These are phyloP conservation scores for Infundibulicybe gibba DNA, from an alignment of 768 basidiomycete species.

Conservation along the genomic window DNA sequence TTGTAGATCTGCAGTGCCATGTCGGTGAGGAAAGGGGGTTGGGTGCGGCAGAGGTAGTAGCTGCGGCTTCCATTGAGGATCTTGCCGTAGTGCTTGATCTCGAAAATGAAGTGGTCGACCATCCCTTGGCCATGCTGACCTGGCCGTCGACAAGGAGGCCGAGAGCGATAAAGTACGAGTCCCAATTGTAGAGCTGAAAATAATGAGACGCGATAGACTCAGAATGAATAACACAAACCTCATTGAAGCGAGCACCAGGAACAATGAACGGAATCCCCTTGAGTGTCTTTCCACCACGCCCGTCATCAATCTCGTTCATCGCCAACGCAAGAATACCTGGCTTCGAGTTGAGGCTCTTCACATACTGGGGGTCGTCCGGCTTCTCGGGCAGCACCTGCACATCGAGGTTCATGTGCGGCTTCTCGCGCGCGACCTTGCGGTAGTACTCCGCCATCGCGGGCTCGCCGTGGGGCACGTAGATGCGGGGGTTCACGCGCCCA, in stretches of 20 bases:
- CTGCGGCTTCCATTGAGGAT: slow-evolving; percentile 95
- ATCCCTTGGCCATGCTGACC: slow-evolving; percentile 95
- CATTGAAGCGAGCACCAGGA: slow-evolving; percentile 92
- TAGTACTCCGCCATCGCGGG: slow-evolving; percentile 96
- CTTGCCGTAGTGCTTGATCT: slow-evolving; percentile 97
- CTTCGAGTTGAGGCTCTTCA: slow-evolving; percentile 90
- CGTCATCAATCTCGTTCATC: slow-evolving; percentile 88
- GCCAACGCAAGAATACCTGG: slow-evolving; percentile 93
- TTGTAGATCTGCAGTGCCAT: slow-evolving; percentile 98
- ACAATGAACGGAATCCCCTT: slow-evolving; percentile 98
- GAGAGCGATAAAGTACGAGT: slow-evolving; percentile 91
- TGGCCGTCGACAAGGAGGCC: slow-evolving; percentile 95
- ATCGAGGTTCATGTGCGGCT: slow-evolving; percentile 91
- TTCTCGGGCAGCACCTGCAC: slow-evolving; percentile 87
- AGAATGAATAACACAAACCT: slow-evolving; percentile 44
- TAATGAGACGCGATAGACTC: slow-evolving; percentile 1
- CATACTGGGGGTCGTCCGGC: slow-evolving; percentile 83
- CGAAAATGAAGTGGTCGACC: slow-evolving; percentile 99
- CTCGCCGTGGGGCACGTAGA: slow-evolving; percentile 93
- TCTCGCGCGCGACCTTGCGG: slow-evolving; percentile 81
- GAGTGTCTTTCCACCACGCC: slow-evolving; percentile 71
- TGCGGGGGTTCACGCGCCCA: slow-evolving; percentile 83
- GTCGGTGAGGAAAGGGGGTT: slow-evolving; percentile 98
- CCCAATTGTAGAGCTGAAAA: slow-evolving; percentile 86
- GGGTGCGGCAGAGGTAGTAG: slow-evolving; percentile 92